Evolutionary conservation across 495 filamentous ascomycete genomes (phyloP).

Genomic region (Aspergillus conjunctus): DNA sequence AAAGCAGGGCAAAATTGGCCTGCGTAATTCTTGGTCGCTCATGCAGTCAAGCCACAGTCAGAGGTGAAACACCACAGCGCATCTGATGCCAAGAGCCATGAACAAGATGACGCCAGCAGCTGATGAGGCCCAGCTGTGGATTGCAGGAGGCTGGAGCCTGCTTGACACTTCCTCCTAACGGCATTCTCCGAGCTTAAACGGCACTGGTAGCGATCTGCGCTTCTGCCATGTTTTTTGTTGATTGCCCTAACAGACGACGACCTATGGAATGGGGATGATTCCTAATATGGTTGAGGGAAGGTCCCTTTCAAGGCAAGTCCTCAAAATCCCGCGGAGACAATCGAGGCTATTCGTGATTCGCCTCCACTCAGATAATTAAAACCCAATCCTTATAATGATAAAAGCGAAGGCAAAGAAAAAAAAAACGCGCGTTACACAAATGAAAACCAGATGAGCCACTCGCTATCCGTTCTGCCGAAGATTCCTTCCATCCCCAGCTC

Average conservation of each 20-base stretch:
- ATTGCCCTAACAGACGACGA: background rate
- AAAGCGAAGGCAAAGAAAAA: background rate
- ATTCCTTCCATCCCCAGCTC: background rate
- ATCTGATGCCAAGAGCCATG: conserved; percentile 16
- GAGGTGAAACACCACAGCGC: conserved; percentile 15
- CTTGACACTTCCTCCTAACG: background rate
- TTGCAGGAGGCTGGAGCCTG: background rate
- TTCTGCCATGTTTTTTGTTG: background rate
- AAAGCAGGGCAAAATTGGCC: conserved; percentile 12
- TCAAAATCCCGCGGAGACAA: background rate
- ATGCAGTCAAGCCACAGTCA: background rate
- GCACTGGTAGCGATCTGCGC: background rate
- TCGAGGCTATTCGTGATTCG: background rate
- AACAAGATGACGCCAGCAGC: conserved; percentile 23
- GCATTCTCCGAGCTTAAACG: background rate
- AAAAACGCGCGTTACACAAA: background rate
- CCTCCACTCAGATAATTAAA: background rate
- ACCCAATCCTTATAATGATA: background rate
- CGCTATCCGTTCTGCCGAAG: background rate
- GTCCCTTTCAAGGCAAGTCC: background rate
- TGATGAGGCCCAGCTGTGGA: conserved; percentile 17
- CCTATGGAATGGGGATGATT: background rate
- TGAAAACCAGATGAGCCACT: background rate
- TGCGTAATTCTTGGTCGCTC: conserved; percentile 1
- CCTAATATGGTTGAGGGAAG: no score